Conservation (phyloP, 2,329 filamentous ascomycete species). For the Pyrenophora teres region DNA sequence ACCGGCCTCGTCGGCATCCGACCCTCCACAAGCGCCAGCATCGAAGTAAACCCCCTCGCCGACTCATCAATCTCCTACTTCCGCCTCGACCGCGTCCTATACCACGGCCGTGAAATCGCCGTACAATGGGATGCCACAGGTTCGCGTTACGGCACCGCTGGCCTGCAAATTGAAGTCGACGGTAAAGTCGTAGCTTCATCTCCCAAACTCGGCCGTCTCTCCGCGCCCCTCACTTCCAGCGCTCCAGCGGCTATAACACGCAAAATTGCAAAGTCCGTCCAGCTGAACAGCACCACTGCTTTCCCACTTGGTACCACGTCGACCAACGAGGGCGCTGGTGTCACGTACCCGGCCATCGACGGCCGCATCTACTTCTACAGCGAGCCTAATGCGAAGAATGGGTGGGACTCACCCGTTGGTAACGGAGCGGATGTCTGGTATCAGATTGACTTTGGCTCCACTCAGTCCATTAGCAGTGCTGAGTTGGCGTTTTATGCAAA, state of each 20-base stretch:
- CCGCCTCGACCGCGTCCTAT: conserved; percentile 49
- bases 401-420: conserved; percentile 44
- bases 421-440: conserved; percentile 44
- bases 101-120: conserved; percentile 50
- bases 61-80: conserved; percentile 48
- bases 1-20: conserved; percentile 52
- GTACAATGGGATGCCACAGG: conserved; percentile 51
- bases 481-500: conserved; percentile 48
- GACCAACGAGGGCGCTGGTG: conserved; percentile 21
- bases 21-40: conserved; percentile 44
- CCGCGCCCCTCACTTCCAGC: conserved; percentile 23
- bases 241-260: conserved; percentile 33
- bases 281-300: conserved; percentile 34
- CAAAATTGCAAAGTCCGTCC: conserved; percentile 46
- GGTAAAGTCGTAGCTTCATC: conserved; percentile 40
- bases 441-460: conserved; percentile 44
- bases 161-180: conserved; percentile 46
- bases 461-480: conserved; percentile 34
- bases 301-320: conserved; percentile 45
- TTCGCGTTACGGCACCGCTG: conserved; percentile 37
- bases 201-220: conserved; percentile 31
- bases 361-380: conserved; percentile 50
- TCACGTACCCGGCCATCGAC: conserved; percentile 47
- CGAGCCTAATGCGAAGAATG: conserved; percentile 44
- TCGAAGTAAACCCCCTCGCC: conserved; percentile 50